A percentile compares a stretch with the other conserved stretches of the same genome.
Evolutionary conservation across 1,139 yeast species (phyloP).

Genomic region (Kurtzmaniella natalensis): DNA sequence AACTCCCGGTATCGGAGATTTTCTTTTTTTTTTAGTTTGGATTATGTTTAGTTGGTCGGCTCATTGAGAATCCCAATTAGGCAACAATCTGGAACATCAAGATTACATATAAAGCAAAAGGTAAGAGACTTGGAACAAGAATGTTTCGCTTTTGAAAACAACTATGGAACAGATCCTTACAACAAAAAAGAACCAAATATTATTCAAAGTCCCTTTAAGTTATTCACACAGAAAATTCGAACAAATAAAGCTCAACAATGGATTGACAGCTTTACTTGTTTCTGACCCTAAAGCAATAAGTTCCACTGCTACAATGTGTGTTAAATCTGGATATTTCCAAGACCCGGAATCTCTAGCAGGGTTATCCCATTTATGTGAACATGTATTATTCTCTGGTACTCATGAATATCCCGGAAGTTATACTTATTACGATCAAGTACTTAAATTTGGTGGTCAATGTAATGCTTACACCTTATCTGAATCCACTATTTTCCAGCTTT

Average conservation of each 20-base stretch:
- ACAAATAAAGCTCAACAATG: constrained; percentile 48
- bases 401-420: constrained; percentile 47
- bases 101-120: too few species aligned
- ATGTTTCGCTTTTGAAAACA: neutral
- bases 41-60: too few species aligned
- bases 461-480: constrained; percentile 71
- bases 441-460: constrained; percentile 47
- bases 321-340: constrained; percentile 58
- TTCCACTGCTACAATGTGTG: constrained; percentile 44
- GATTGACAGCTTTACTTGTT: constrained; percentile 45
- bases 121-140: too few species aligned
- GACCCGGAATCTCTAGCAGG: constrained; percentile 58
- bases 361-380: constrained; percentile 73
- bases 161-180: neutral
- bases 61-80: too few species aligned
- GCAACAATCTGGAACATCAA: too few species aligned
- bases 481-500: constrained; percentile 57
- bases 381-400: constrained; percentile 58
- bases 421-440: constrained; percentile 38
- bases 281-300: constrained; percentile 51
- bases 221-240: constrained; percentile 34
- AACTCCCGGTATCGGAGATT: constrained; percentile 74
- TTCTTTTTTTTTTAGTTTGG: too few species aligned
- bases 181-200: constrained; percentile 13
- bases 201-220: constrained; percentile 30